These are phyloP conservation scores for Hippophae tibetana DNA, from an alignment of 306 rosid species.

Conservation along the genomic window DNA sequence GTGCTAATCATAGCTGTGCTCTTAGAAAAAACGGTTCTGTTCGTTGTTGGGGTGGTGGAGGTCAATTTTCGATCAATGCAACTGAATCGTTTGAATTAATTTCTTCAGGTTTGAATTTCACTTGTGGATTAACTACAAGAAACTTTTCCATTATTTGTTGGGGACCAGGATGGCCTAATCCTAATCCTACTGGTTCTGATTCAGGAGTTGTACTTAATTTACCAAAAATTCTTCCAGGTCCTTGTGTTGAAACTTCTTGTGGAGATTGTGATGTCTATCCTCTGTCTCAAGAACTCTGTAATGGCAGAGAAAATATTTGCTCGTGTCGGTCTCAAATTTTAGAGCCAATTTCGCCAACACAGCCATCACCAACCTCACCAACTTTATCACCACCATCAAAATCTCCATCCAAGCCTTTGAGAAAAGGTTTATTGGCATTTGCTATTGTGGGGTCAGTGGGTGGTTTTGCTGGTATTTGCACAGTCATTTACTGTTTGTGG, in stretches of 20 bases:
- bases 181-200: conserved; percentile 9
- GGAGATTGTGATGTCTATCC: conserved; percentile 43
- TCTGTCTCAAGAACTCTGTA: conserved; percentile 43
- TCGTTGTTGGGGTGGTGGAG: conserved; percentile 71
- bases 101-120: conserved; percentile 59
- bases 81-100: conserved; percentile 48
- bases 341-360: neutral
- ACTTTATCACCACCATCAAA: conserved; percentile 6
- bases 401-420: conserved; percentile 40
- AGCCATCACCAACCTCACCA: neutral
- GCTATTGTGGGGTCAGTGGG: conserved; percentile 81
- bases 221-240: conserved; percentile 70
- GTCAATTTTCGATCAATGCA: conserved; percentile 21
- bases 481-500: conserved; percentile 62
- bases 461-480: conserved; percentile 61
- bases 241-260: conserved; percentile 62
- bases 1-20: conserved; percentile 63
- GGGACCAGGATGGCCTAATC: conserved; percentile 67
- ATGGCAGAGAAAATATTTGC: conserved; percentile 43
- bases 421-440: conserved; percentile 59
- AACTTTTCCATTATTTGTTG: conserved; percentile 63
- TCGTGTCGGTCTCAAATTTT: conserved; percentile 26
- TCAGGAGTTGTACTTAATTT: conserved; percentile 30
- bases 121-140: conserved; percentile 50
- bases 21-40: conserved; percentile 42